These are phyloP conservation scores for Codiaeum variegatum DNA, from an alignment of 441 rosid species.

Conservation along the genomic window DNA sequence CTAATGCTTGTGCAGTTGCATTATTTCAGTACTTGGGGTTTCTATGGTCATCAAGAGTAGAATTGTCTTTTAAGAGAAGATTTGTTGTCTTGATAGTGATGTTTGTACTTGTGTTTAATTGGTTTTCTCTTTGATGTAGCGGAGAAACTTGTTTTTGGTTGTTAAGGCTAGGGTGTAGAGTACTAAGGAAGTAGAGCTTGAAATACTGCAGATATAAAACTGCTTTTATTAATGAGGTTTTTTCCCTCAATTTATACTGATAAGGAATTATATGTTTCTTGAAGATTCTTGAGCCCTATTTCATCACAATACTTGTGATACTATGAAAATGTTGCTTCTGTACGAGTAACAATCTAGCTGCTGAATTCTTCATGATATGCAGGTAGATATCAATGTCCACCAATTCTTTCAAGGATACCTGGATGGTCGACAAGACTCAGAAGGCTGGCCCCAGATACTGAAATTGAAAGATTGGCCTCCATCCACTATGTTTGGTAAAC, in stretches of 20 bases:
- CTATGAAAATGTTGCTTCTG: background rate
- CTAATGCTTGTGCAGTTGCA: background rate
- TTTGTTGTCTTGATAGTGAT: background rate
- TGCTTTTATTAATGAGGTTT: background rate
- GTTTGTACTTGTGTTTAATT: background rate
- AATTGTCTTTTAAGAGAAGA: background rate
- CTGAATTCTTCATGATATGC: slow-evolving; percentile 21
- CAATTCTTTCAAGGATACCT: slow-evolving; percentile 60
- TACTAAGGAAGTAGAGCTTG: too few species aligned
- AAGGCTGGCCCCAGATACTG: slow-evolving; percentile 58
- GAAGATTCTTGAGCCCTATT: background rate
- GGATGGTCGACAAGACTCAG: slow-evolving; percentile 28
- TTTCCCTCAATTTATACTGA: background rate
- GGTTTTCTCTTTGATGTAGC: background rate
- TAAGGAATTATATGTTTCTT: background rate
- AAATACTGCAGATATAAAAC: background rate
- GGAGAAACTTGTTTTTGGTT: too few species aligned
- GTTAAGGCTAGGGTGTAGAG: too few species aligned
- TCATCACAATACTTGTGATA: background rate
- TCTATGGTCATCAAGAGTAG: background rate
- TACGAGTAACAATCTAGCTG: background rate
- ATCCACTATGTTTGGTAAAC: slow-evolving; percentile 47
- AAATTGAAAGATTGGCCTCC: slow-evolving; percentile 96
- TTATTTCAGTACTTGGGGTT: background rate
- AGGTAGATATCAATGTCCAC: slow-evolving; percentile 52